Percentiles rank a stretch among this genome's conserved stretches.
These are phyloP conservation scores for Phytophthora crassamura DNA, from an alignment of 352 stramenopile genomes.

Conservation along the genomic window DNA sequence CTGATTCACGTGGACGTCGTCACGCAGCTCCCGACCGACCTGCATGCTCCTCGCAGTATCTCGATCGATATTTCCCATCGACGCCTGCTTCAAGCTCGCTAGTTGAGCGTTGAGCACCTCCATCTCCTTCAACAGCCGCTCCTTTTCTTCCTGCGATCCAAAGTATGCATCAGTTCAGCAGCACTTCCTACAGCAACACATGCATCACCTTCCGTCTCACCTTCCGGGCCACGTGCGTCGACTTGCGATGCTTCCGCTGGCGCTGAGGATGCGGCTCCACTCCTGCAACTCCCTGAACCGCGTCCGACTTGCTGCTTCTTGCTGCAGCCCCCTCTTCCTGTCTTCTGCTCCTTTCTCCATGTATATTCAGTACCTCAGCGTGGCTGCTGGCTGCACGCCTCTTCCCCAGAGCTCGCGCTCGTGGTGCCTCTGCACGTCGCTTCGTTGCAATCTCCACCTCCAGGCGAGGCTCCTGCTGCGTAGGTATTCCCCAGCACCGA, in stretches of 20 bases:
- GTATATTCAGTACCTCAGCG: constrained; percentile 8
- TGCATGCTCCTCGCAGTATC: constrained; percentile 17
- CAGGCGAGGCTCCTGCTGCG: not conserved
- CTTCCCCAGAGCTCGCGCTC: constrained; percentile 13
- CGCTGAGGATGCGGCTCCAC: not conserved
- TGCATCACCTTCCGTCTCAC: not conserved
- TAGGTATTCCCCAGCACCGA: constrained; percentile 6
- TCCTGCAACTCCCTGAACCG: not conserved
- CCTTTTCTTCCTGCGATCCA: constrained; percentile 40
- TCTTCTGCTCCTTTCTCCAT: not conserved
- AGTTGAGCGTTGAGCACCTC: constrained; percentile 32
- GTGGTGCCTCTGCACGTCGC: not conserved
- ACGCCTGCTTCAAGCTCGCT: constrained; percentile 31
- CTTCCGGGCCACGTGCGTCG: constrained; percentile 30
- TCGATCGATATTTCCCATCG: constrained; percentile 18
- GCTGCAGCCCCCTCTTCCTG: not conserved
- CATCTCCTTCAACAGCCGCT: constrained; percentile 36
- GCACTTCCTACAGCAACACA: not conserved
- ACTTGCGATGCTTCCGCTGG: constrained; percentile 35
- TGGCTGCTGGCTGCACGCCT: constrained; percentile 17
- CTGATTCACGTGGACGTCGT: constrained; percentile 38
- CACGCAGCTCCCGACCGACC: constrained; percentile 25
- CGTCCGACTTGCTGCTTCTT: not conserved
- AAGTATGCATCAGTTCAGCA: not conserved
- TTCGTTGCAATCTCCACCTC: not conserved